A percentile compares a stretch with the other conserved stretches of the same genome.
phyloP scores from a whole-genome alignment of 345 rosid genomes.

The Bruguiera parviflora region DNA sequence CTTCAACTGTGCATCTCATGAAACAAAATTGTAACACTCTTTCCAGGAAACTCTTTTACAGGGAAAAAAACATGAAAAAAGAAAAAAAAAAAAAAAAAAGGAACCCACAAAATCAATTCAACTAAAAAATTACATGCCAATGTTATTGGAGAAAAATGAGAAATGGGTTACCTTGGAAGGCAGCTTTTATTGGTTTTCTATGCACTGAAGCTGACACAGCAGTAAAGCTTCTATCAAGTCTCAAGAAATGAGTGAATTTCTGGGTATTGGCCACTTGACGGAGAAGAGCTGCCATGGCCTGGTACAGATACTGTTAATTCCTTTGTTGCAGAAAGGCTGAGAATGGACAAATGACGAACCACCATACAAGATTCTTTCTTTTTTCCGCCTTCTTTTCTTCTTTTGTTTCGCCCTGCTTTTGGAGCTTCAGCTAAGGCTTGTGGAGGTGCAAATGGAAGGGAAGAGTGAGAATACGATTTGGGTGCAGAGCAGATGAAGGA shows the following conservation, averaged over 20 bases:
- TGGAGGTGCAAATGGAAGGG: not conserved
- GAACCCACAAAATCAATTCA: not conserved
- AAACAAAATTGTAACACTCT: too few species aligned
- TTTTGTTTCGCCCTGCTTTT: not conserved
- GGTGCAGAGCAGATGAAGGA: not conserved
- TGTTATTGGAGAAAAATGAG: not conserved
- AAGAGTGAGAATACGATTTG: not conserved
- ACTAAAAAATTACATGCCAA: not conserved
- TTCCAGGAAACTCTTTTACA: too few species aligned
- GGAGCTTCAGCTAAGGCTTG: not conserved
- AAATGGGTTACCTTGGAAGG: constrained; percentile 45
- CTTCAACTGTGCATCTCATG: too few species aligned
- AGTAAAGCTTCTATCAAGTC: constrained; percentile 24
- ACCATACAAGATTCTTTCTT: constrained; percentile 9
- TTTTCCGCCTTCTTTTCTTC: not conserved
- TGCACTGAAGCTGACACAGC: constrained; percentile 25
- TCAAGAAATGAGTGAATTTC: constrained; percentile 9
- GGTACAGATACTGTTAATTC: not conserved
- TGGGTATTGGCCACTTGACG: constrained; percentile 26
- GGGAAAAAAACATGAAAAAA: not conserved
- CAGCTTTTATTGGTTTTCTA: constrained; percentile 16
- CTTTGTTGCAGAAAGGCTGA: not conserved
- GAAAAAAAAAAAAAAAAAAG: not conserved
- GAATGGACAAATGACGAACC: constrained; percentile 7
- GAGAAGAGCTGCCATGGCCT: constrained; percentile 30